Percentiles rank a stretch among this genome's conserved stretches.
Evolutionary conservation across 1,284 basidiomycete genomes (phyloP).

Genomic region (Cutaneotrichosporon sp.): DNA sequence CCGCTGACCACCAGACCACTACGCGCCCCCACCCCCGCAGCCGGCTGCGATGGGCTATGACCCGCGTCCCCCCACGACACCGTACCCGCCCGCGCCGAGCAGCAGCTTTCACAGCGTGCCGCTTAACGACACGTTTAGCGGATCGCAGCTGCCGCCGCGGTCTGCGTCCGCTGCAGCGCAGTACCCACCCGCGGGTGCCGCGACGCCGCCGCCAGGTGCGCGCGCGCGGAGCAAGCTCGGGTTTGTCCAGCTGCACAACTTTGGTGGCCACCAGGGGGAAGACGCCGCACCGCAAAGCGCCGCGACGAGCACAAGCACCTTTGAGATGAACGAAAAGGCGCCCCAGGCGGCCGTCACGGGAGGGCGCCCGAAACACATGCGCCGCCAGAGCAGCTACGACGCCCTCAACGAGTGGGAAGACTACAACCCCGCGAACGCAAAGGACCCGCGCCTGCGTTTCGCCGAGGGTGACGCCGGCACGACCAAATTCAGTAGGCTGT

Average conservation of each 20-base stretch:
- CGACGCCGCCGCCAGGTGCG: background rate
- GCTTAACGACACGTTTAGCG: slow-evolving; percentile 9
- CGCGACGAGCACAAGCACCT: background rate
- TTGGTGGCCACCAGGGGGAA: background rate
- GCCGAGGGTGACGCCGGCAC: slow-evolving; percentile 49
- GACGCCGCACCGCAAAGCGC: background rate
- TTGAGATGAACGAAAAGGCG: background rate
- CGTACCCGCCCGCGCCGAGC: too few relatives aligned
- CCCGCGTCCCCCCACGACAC: too few relatives aligned
- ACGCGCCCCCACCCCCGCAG: too few relatives aligned
- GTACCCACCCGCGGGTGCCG: too few relatives aligned
- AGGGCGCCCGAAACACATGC: background rate
- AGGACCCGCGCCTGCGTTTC: slow-evolving; percentile 41
- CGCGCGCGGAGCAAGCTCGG: slow-evolving; percentile 3
- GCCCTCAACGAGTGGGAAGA: slow-evolving; percentile 43
- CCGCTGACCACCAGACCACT: too few relatives aligned
- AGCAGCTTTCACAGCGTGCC: slow-evolving; percentile 6
- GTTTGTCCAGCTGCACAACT: background rate
- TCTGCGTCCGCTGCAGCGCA: background rate
- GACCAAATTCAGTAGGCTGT: slow-evolving; percentile 47
- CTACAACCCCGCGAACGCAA: slow-evolving; percentile 42
- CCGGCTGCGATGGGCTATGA: too few relatives aligned
- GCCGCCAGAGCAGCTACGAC: slow-evolving; percentile 28
- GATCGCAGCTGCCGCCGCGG: background rate
- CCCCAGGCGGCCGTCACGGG: background rate